A percentile compares a stretch with the other conserved stretches of the same genome.
Conservation (phyloP, 177 flowering plant genomes). For the Telopea speciosissima region DNA sequence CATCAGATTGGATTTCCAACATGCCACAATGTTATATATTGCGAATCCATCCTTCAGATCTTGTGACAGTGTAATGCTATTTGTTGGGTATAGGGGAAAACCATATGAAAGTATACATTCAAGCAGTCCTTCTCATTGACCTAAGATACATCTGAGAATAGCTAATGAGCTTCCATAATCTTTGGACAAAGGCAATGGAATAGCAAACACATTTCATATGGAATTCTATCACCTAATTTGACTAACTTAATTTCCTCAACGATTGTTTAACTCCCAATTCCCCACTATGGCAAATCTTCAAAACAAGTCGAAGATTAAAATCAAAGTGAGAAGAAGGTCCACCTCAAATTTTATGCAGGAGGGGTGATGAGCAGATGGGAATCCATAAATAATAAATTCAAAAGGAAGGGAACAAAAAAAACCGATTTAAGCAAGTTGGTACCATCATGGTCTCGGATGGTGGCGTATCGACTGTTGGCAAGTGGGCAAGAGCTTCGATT, state of each 20-base stretch:
- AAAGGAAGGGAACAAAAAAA: background rate
- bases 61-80: background rate
- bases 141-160: background rate
- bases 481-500: slow-evolving; percentile 94
- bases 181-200: background rate
- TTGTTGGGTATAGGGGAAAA: background rate
- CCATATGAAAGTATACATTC: background rate
- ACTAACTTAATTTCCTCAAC: no score
- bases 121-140: background rate
- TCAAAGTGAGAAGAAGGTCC: background rate
- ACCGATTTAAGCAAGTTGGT: background rate
- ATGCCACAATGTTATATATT: background rate
- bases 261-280: background rate
- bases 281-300: background rate
- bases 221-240: background rate
- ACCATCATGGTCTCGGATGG: slow-evolving; percentile 85
- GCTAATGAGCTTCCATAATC: background rate
- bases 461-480: slow-evolving; percentile 91
- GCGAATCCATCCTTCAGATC: background rate
- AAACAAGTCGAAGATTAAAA: no score
- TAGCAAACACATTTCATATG: background rate
- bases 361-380: background rate
- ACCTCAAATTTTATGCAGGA: background rate
- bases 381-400: background rate
- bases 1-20: background rate